Conservation (phyloP, 2,329 filamentous ascomycete genomes). For the Colletotrichum ledebouriae region DNA sequence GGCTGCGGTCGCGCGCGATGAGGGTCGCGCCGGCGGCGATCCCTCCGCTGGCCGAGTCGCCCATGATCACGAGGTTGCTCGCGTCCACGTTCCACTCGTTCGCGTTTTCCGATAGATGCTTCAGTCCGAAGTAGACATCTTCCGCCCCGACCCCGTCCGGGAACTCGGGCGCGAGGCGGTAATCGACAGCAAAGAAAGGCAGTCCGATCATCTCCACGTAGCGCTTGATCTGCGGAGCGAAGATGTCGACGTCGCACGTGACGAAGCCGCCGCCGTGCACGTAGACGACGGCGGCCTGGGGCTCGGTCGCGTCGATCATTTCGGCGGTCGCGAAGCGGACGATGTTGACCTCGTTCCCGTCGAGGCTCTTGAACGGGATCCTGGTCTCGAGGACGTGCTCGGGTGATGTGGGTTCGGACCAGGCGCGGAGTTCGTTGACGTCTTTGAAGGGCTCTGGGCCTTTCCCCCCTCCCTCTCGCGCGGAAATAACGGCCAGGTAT, state of each 20-base stretch:
- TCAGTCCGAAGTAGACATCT: slow-evolving; percentile 52
- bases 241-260: slow-evolving; percentile 48
- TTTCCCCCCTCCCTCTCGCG: not conserved
- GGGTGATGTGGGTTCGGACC: slow-evolving; percentile 11
- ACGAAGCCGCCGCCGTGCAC: slow-evolving; percentile 60
- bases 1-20: slow-evolving; percentile 51
- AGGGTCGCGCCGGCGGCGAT: slow-evolving; percentile 50
- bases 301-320: slow-evolving; percentile 16
- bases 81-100: slow-evolving; percentile 44
- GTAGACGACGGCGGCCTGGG: slow-evolving; percentile 51
- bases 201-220: slow-evolving; percentile 49
- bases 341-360: slow-evolving; percentile 25
- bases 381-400: slow-evolving; percentile 31
- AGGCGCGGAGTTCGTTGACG: slow-evolving; percentile 24
- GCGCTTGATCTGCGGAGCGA: slow-evolving; percentile 45
- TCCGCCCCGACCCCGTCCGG: slow-evolving; percentile 52
- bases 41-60: slow-evolving; percentile 45
- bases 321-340: slow-evolving; percentile 26
- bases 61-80: slow-evolving; percentile 44
- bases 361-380: slow-evolving; percentile 21
- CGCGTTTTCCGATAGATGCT: slow-evolving; percentile 46
- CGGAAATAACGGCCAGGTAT: slow-evolving; percentile 27
- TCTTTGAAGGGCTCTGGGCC: slow-evolving; percentile 20
- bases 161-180: slow-evolving; percentile 59
- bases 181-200: slow-evolving; percentile 55